Evolutionary conservation across 768 basidiomycete genomes (phyloP), one percentile per base, ranked within the genome.

Genomic region (Myochromella boudieri): DNA sequence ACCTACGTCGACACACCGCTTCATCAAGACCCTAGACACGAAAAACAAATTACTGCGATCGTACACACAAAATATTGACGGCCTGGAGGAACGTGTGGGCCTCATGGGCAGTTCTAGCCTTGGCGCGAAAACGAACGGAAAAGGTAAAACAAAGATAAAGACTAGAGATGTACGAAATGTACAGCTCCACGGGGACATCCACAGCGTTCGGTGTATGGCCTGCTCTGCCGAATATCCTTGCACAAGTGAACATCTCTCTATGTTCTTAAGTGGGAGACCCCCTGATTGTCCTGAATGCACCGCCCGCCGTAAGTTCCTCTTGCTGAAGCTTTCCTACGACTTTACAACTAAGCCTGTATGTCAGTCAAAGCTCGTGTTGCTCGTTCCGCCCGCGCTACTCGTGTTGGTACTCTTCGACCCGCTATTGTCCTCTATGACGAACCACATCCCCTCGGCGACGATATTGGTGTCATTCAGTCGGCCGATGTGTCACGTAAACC

Each of bases 21-120:
- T 99, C 65, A 82, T 99, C 48, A 84, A 85, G 58, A 82, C 80
- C 3, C 78, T 98, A 1, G 89, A 97, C 54, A 65, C 77, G 12
- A 93, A 91, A 65, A 84, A 84, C 40, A 94, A 87, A 66, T 69
- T 99, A 8, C 62, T 95, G 20, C 81, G 97, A 48, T 89, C 86
- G 10, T 99, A 97, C 65, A 97, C 97, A 1, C 97, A 99, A 68
- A 99, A 99, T 63, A 95, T 99, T 36, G 97, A 99, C 66, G 95
- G 93, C 9, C 69, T 99, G 10, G 97, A 99, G 61, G 86, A 84
- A 57, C 74, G 76, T 44, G 81, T 81, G 0, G 95, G 95, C 1
- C 73, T 99, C 6, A 67, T 81, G 28, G 78, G 88, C 34, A 83
- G 76, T 49, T 79, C 84, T 2, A 79, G 78, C 53, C 72, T 77